phyloP scores from a whole-genome alignment of 768 basidiomycete species.

The Boletus bicolor region DNA sequence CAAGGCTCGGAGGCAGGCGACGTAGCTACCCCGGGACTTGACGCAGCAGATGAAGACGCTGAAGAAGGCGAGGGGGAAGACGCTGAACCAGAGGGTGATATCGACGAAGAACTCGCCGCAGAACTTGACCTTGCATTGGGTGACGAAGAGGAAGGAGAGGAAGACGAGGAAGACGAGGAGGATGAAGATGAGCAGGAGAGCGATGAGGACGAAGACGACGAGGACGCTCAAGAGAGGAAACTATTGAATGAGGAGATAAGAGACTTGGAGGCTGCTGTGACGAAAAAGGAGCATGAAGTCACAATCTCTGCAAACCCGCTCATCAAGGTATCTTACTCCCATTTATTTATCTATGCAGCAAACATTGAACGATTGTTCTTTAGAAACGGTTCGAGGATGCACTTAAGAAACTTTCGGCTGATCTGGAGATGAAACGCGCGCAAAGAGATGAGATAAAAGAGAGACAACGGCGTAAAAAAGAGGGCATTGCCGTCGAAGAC shows the following conservation, averaged over 20 bases:
- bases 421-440: slow-evolving; percentile 79
- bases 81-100: slow-evolving; percentile 70
- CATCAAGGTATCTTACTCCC: slow-evolving; percentile 56
- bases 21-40: slow-evolving; percentile 50
- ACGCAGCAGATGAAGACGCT: slow-evolving; percentile 54
- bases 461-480: slow-evolving; percentile 66
- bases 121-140: slow-evolving; percentile 83
- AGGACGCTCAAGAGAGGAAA: slow-evolving; percentile 72
- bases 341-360: background rate
- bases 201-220: slow-evolving; percentile 79
- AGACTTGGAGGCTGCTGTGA: slow-evolving; percentile 84
- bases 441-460: slow-evolving; percentile 82
- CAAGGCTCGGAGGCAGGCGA: slow-evolving; percentile 65
- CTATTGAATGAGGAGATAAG: slow-evolving; percentile 85
- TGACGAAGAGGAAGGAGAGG: slow-evolving; percentile 57
- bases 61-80: slow-evolving; percentile 60
- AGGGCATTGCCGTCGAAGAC: slow-evolving; percentile 48
- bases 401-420: slow-evolving; percentile 79
- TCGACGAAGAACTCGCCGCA: slow-evolving; percentile 85
- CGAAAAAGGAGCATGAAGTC: slow-evolving; percentile 82
- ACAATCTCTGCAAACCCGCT: slow-evolving; percentile 81
- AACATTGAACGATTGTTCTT: slow-evolving; percentile 3
- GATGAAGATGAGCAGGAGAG: slow-evolving; percentile 49
- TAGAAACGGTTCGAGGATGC: slow-evolving; percentile 94
- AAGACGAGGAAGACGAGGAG: slow-evolving; percentile 69